Percentiles rank a stretch among this genome's conserved stretches.
These are phyloP conservation scores for Colletotrichum orbiculare DNA, from an alignment of 2,329 filamentous ascomycete genomes.

Conservation along the genomic window DNA sequence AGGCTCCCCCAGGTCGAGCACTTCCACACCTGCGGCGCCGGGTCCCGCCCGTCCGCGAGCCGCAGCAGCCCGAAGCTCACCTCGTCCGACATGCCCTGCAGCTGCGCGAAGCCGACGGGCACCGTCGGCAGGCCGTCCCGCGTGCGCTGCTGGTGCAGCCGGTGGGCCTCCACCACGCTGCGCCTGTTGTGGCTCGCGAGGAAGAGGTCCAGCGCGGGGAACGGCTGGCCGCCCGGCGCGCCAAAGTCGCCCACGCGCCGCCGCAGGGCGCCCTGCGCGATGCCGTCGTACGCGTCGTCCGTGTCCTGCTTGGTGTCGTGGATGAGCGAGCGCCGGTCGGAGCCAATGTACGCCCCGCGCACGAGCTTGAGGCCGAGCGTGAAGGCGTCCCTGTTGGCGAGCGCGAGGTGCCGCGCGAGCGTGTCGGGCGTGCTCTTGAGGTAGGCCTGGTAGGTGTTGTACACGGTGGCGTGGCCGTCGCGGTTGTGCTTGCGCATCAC, in stretches of 20 bases:
- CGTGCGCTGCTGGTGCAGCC: slow-evolving; percentile 63
- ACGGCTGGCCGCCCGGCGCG: slow-evolving; percentile 57
- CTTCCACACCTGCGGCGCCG: slow-evolving; percentile 40
- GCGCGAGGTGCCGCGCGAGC: slow-evolving; percentile 68
- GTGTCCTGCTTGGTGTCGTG: slow-evolving; percentile 79
- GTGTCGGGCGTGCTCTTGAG: slow-evolving; percentile 71
- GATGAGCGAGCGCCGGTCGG: slow-evolving; percentile 76
- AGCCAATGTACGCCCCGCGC: slow-evolving; percentile 77
- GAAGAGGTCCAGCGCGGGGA: slow-evolving; percentile 68
- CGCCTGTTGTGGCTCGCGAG: slow-evolving; percentile 84
- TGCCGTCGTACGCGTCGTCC: slow-evolving; percentile 77
- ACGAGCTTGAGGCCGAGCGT: slow-evolving; percentile 80
- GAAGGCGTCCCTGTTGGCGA: slow-evolving; percentile 69
- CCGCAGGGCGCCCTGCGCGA: slow-evolving; percentile 74
- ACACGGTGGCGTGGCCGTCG: slow-evolving; percentile 73
- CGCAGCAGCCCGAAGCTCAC: slow-evolving; percentile 74
- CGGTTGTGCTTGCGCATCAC: slow-evolving; percentile 83
- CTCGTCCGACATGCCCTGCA: slow-evolving; percentile 86
- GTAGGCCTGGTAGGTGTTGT: slow-evolving; percentile 84
- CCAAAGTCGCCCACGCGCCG: slow-evolving; percentile 64
- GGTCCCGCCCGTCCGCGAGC: slow-evolving; percentile 4
- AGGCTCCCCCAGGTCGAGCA: slow-evolving; percentile 45
- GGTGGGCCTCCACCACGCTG: slow-evolving; percentile 67
- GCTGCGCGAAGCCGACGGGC: slow-evolving; percentile 50
- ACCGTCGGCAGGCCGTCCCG: slow-evolving; percentile 55